Conservation (phyloP, 208 protist species). For the Leishmania amazonensis region DNA sequence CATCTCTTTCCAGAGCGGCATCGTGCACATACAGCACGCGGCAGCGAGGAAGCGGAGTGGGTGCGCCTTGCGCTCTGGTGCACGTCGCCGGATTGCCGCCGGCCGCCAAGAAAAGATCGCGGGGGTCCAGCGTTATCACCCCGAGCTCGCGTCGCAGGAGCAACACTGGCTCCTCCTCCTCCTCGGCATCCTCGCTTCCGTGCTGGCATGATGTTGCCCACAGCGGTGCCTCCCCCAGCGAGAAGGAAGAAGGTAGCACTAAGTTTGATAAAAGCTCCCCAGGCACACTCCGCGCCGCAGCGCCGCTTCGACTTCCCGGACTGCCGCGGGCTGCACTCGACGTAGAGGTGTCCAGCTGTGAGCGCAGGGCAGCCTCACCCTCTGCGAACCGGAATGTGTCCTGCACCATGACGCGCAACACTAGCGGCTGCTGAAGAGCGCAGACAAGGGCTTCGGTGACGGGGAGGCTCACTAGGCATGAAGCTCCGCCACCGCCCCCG, state of each 20-base stretch:
- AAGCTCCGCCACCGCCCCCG: slow-evolving; percentile 3
- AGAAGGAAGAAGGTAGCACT: neutral
- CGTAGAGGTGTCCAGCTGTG: slow-evolving; percentile 8
- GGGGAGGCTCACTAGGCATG: slow-evolving; percentile 17
- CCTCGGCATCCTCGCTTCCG: slow-evolving; percentile 6
- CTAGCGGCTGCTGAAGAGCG: slow-evolving; percentile 24
- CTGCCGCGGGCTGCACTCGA: neutral
- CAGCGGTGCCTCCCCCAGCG: neutral
- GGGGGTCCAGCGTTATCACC: slow-evolving; percentile 5
- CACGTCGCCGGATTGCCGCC: neutral
- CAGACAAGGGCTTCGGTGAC: slow-evolving; percentile 12
- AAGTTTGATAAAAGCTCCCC: neutral
- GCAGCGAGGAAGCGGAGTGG: slow-evolving; percentile 15
- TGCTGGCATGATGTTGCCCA: neutral
- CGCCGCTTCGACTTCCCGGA: slow-evolving; percentile 1
- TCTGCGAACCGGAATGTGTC: slow-evolving; percentile 24
- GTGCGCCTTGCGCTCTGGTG: neutral
- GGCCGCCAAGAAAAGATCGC: neutral
- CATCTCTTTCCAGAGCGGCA: slow-evolving; percentile 15
- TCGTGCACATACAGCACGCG: slow-evolving; percentile 27
- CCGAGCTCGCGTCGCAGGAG: slow-evolving; percentile 9
- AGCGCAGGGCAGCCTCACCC: slow-evolving; percentile 6
- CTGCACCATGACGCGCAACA: slow-evolving; percentile 20
- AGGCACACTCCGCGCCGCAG: neutral
- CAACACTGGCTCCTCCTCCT: slow-evolving; percentile 12